Evolutionary conservation across 2,329 filamentous ascomycete genomes (phyloP), one percentile per base, ranked within the genome.

Genomic region (Coniochaeta sp.): DNA sequence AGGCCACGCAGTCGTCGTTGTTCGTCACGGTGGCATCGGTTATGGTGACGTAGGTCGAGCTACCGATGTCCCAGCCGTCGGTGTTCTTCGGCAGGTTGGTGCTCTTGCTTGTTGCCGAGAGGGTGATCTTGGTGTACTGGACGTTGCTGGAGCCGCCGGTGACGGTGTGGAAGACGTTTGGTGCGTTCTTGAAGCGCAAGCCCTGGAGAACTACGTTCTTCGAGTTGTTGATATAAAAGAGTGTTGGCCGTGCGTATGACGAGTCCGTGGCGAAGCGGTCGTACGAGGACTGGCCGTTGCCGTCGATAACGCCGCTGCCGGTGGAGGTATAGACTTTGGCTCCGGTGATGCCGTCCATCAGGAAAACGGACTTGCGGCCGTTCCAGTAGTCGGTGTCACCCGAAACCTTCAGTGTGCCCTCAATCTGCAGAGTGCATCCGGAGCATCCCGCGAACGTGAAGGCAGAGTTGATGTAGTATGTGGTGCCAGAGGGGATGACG

Each of bases 351-450:
- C 63, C 60, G 12, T 65, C 59, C 8, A 75, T 57, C 38, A 62
- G 59, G 35, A 77, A 67, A 51, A 75, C 71, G 10, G 67, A 65
- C 0, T 57, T 64, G 49, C 66, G 65, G 14, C 67, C 68, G 22
- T 66, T 60, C 74, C 73, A 76, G 53, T 70, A 71, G 28, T 63
- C 58, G 6, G 68, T 67, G 46, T 71, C 61, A 2, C 65, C 61
- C 1, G 67, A 64, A 4, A 69, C 67, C 51, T 69, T 69, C 4
- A 77, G 57, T 0, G 66, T 62, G 0, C 73, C 74, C 52, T 77
- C 71, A 6, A 77, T 61, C 53, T 75, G 69, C 47, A 76, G 63
- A 40, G 71, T 70, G 55, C 74, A 77, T n/a, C 62, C 64, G 4
- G 55, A 57, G 57, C 74, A 76, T 2, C 67, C 68, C 1, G 63